Evolutionary conservation across 179 eudicot genomes (phyloP).

Genomic region (Carnegiea gigantea): DNA sequence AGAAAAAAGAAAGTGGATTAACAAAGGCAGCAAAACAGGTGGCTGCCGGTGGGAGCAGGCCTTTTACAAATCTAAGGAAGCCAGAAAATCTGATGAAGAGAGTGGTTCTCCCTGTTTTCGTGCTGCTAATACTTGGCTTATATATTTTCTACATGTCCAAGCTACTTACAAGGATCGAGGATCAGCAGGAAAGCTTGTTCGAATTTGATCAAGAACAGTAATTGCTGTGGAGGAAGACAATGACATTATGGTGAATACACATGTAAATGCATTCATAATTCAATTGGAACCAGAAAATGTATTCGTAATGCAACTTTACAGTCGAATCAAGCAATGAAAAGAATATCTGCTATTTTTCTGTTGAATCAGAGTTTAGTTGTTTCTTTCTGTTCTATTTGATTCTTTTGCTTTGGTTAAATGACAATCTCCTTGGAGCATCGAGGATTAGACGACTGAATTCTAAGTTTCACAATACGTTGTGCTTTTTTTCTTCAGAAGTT

Average conservation of each 20-base stretch:
- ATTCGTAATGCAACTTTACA: not conserved
- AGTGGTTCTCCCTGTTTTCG: constrained; percentile 29
- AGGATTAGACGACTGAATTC: too few species aligned
- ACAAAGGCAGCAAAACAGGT: constrained; percentile 1
- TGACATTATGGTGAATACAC: not conserved
- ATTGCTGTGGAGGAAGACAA: not conserved
- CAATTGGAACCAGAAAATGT: not conserved
- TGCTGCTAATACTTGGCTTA: constrained; percentile 35
- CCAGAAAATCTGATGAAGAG: constrained; percentile 28
- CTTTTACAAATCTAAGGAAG: constrained; percentile 35
- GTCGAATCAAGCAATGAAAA: not conserved
- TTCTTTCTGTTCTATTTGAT: not conserved
- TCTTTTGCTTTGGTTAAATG: too few species aligned
- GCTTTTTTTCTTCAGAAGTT: too few species aligned
- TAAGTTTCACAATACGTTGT: too few species aligned
- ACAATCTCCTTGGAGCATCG: too few species aligned
- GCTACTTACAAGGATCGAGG: constrained; percentile 16
- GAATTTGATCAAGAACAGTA: constrained; percentile 12
- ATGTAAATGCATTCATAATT: constrained; percentile 7
- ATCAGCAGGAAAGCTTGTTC: constrained; percentile 8
- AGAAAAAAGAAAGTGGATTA: not conserved
- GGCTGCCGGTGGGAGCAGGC: not conserved
- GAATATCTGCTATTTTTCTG: not conserved
- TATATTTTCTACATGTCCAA: constrained; percentile 28
- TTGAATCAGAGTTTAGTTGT: not conserved